Evolutionary conservation across 805 yeast genomes (phyloP), one percentile per base, ranked within the genome.

Genomic region (Hanseniaspora lachancei): DNA sequence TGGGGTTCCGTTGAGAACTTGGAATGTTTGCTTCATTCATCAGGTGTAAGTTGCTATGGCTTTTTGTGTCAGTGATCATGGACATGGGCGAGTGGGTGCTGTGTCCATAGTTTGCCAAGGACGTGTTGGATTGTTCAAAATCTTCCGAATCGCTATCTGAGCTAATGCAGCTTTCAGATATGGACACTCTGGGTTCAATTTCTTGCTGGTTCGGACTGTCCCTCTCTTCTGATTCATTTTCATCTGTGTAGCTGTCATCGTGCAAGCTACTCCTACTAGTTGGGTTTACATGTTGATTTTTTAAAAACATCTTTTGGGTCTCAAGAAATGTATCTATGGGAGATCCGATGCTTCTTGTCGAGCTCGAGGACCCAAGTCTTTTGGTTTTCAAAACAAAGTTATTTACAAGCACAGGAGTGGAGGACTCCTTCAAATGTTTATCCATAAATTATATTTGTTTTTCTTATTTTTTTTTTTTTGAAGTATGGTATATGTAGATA

Each of bases 311-410:
- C 38, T 29, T 48, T 21, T 53, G 47, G 7, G 56, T 46, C 21
- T 44, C 35, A 8, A 41, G n/a, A 39, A 53, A 53, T 20, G 56
- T 53, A 16, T 53, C 56, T 23, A 53, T 36, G 2, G 56, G 56
- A 2, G 56, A 53, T 21, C 40, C 50, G 5, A 39, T 18, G 13
- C 54, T 43, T 24, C 54, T 32, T 16, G 41, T 43, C 2, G 54
- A 50, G n/a, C 55, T 49, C 4, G 27, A 9, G 18, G 55, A 51
- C 13, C 34, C 49, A 4, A 51, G n/a, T 23, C 55, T 32, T 23
- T 51, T 47, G 3, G 55, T 51, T 27, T 47, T 51, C 38, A 36
- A n/a, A 7, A 53, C 47, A 18, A 39, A 15, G 32, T 27, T 46
- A 34, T 46, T 53, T 13, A 53, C 43, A 6, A 44, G 44, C 20